Base-by-base conservation (phyloP, 139 green algal species). In the Chlamydomonas sp. region DNA sequence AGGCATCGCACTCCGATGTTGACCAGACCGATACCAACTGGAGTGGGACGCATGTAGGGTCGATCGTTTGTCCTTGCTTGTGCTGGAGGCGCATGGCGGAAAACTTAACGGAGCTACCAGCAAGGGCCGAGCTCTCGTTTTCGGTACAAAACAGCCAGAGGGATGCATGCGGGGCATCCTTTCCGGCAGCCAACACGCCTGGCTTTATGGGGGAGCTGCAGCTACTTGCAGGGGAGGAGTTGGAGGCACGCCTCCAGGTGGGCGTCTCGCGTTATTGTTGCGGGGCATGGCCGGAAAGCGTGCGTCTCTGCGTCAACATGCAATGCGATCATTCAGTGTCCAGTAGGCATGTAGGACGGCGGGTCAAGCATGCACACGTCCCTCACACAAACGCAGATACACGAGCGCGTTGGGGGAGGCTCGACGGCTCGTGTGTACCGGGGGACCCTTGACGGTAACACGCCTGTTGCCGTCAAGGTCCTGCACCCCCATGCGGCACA, bases 401-500 rank as follows among this genome's bases (percentile, higher is more conserved):
- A 77, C 20, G 83, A 88, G 63, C 83, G 83, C 4, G 77, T 88
- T 3, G 83, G 83, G 3, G 83, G 83, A 6, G 83, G 83, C 16
- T 82, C 74, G 31, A 88, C 16, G 17, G 83, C 83, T 0, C 73
- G 83, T 4, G 83, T 88, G 8, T 88, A 88, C 31, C 73, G 83
- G 2, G 83, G 73, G 2, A 81, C 63, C 1, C 60, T 88, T 18
- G 83, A 88, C 7, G 74, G 83, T 49, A 76, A 8, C 68, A 79
- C n/a, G 5, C 31, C 83, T 8, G 83, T 81, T n/a, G 83, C 83
- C 5, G 16, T 88, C 63, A 88, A 88, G 67, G 75, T 88, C 4
- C 49, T 88, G 57, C 83, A 88, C 74, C 83, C 83, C n/a, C 83
- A 88, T n/a, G 83, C 83, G 1, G 83, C 83, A 17, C 83, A 88